Percentiles rank a stretch among this genome's conserved stretches.
Conservation (phyloP, 78 protist genomes). For the Planoprotostelium fungivorum region DNA sequence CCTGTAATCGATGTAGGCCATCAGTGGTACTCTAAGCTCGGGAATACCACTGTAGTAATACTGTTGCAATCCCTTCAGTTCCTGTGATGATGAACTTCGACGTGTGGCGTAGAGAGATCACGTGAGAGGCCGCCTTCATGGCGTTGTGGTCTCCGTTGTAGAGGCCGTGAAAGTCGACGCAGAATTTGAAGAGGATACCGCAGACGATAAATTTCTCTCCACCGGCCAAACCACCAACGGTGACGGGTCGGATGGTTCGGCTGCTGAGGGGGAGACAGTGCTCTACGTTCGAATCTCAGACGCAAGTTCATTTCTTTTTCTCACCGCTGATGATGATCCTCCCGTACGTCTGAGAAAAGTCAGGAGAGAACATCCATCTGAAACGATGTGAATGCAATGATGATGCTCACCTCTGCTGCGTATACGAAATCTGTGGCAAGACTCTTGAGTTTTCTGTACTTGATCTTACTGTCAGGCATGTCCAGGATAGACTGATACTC, state of each 20-base stretch:
- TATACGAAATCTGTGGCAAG: background rate
- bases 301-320: too few species aligned
- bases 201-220: conserved; percentile 67
- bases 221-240: conserved; percentile 70
- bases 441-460: background rate
- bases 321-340: background rate
- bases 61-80: conserved; percentile 45
- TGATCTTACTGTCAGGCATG: background rate
- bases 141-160: conserved; percentile 65
- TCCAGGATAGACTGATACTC: background rate
- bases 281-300: background rate
- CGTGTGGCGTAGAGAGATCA: background rate
- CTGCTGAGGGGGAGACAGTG: conserved; percentile 30
- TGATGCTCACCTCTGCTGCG: background rate
- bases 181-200: conserved; percentile 67
- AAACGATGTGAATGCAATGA: background rate
- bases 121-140: conserved; percentile 61
- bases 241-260: conserved; percentile 60
- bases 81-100: background rate
- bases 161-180: conserved; percentile 53
- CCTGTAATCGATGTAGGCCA: conserved; percentile 62
- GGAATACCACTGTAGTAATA: conserved; percentile 44
- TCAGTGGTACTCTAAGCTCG: conserved; percentile 57
- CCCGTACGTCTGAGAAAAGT: background rate
- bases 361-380: too few species aligned